Evolutionary conservation across 1,139 yeast genomes (phyloP).

Genomic region (Pichia sp.): DNA sequence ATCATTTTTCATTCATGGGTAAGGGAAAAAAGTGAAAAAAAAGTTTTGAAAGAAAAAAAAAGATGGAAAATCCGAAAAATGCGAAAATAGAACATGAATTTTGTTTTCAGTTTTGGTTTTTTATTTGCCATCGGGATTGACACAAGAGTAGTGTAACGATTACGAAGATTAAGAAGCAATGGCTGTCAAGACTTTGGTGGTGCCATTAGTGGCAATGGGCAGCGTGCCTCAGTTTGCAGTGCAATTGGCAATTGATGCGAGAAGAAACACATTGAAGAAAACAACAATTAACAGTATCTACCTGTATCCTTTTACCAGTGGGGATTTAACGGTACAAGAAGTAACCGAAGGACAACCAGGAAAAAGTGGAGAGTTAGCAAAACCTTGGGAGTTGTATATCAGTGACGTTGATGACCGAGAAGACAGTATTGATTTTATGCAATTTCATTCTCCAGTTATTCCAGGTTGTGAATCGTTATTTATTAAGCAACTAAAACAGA

Average conservation of each 20-base stretch:
- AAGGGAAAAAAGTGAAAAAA: neutral
- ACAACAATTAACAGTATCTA: conserved; percentile 25
- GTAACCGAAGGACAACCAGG: neutral
- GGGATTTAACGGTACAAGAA: conserved; percentile 47
- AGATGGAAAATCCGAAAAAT: neutral
- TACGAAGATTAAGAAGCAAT: neutral
- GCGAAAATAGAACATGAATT: too few species aligned
- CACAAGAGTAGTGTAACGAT: too few species aligned
- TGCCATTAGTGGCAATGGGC: conserved; percentile 83
- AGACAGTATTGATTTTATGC: conserved; percentile 39
- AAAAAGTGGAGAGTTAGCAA: neutral
- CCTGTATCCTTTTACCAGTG: conserved; percentile 75
- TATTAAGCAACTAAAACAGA: conserved; percentile 46
- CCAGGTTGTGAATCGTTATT: conserved; percentile 55
- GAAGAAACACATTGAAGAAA: neutral
- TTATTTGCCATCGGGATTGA: too few species aligned
- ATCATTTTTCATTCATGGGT: neutral
- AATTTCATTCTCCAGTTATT: conserved; percentile 79
- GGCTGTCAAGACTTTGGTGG: conserved; percentile 33
- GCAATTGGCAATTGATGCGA: conserved; percentile 29
- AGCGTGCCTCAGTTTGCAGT: conserved; percentile 81
- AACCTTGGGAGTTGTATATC: conserved; percentile 20
- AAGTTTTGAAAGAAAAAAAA: neutral
- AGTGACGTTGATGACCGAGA: conserved; percentile 17
- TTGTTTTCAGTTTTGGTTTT: too few species aligned